These are phyloP conservation scores for Fonsecaea nubica DNA, from an alignment of 2,329 filamentous ascomycete genomes.

Conservation along the genomic window DNA sequence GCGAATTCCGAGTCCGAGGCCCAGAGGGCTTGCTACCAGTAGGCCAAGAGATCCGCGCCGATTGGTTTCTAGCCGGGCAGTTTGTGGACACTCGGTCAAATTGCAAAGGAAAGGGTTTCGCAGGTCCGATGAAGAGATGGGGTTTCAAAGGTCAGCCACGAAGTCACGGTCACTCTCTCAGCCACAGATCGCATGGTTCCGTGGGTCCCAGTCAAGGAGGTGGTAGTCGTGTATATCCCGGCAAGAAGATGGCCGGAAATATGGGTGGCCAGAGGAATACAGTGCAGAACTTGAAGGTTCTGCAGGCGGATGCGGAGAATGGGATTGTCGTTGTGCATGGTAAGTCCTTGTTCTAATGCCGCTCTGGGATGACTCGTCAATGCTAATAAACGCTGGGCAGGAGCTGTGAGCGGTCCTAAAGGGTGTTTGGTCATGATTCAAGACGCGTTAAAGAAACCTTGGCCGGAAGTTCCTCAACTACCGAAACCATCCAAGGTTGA, in stretches of 20 bases:
- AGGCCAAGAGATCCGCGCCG: slow-evolving; percentile 77
- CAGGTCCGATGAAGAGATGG: slow-evolving; percentile 96
- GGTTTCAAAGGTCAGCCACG: slow-evolving; percentile 88
- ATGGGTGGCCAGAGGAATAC: slow-evolving; percentile 93
- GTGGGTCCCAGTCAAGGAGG: slow-evolving; percentile 87
- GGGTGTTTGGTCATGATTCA: slow-evolving; percentile 82
- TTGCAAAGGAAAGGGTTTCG: slow-evolving; percentile 88
- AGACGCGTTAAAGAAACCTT: slow-evolving; percentile 88
- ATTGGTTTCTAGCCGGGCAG: slow-evolving; percentile 90
- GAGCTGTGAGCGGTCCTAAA: slow-evolving; percentile 84
- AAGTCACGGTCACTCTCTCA: slow-evolving; percentile 93
- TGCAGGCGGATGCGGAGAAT: slow-evolving; percentile 85
- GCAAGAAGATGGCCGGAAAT: slow-evolving; percentile 96
- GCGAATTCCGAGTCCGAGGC: slow-evolving; percentile 84
- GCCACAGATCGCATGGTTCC: slow-evolving; percentile 90
- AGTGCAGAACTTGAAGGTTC: slow-evolving; percentile 85
- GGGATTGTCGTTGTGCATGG: slow-evolving; percentile 90
- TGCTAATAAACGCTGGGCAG: slow-evolving; percentile 44
- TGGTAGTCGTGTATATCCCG: slow-evolving; percentile 89
- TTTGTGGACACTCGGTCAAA: slow-evolving; percentile 84
- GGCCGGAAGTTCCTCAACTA: slow-evolving; percentile 59
- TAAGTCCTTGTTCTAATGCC: slow-evolving; percentile 44
- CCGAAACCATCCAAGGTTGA: slow-evolving; percentile 26
- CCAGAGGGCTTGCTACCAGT: slow-evolving; percentile 75
- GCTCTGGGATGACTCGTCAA: not conserved